Evolutionary conservation across 805 yeast genomes (phyloP), one percentile per base, ranked within the genome.

Genomic region (Saccharomycopsis microspora): DNA sequence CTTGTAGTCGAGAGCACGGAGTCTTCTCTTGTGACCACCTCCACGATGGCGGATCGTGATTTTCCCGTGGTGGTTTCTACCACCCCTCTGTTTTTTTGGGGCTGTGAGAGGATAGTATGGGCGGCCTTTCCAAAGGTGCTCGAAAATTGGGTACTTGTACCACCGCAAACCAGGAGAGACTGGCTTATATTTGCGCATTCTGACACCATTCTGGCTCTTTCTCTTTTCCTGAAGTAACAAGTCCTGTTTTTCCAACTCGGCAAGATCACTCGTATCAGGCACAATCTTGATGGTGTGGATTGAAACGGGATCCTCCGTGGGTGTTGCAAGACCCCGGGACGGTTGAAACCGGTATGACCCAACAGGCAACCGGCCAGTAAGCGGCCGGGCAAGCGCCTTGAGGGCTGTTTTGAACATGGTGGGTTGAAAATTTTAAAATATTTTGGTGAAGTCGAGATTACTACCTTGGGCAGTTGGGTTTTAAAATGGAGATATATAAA

Each of bases 41-140:
- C 97, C 98, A 64, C 94, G 79, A 64, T 93, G 96, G 62, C 98
- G 78, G 42, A 86, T 83, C 4, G 96, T 87, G 58, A 93, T 86
- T 56, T 76, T 75, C 56, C 98, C 98, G 3, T 83, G 70, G 64
- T 83, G 72, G 64, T 90, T 89, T 69, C 98, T 81, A 55, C 98
- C 98, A 46, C 95, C 83, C 43, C 80, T 78, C 48, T 77, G 75
- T 59, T 80, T 76, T 59, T 76, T 77, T 11, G 88, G 76, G 34
- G 73, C 74, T 0, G 98, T 58, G 60, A 93, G 72, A 41, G 80
- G 78, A 60, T 72, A 72, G 49, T 83, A 67, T 1, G 97, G 96
- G 47, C 81, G 72, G 6, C 96, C 96, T 60, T 81, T 84, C 75
- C 85, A 83, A 53, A 93, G 69, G 64, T 93, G 85, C 10, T 85